These are phyloP conservation scores for Quercus cerris DNA, from an alignment of 306 rosid genomes.

Conservation along the genomic window DNA sequence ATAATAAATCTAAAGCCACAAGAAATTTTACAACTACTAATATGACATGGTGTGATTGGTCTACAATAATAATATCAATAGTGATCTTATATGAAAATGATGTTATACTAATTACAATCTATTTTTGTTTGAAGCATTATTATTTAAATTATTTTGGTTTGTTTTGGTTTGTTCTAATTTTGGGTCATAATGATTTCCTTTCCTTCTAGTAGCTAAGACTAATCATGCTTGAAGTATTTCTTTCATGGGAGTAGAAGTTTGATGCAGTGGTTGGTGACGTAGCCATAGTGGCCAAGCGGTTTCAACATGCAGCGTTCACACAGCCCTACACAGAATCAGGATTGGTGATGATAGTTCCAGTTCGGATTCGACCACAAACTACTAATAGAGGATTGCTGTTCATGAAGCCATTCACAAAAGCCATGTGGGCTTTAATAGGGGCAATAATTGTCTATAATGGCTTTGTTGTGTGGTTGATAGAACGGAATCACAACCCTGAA, in stretches of 20 bases:
- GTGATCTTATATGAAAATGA: too few species aligned
- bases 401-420: conserved; percentile 44
- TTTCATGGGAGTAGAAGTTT: conserved; percentile 21
- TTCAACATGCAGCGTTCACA: conserved; percentile 37
- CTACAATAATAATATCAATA: too few species aligned
- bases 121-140: too few species aligned
- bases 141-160: too few species aligned
- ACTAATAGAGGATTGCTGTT: conserved; percentile 32
- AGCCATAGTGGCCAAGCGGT: conserved; percentile 28
- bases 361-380: conserved; percentile 11
- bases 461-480: conserved; percentile 51
- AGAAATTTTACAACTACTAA: too few species aligned
- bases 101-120: too few species aligned
- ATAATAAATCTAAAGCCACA: too few species aligned
- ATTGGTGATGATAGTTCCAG: conserved; percentile 45
- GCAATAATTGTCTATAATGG: conserved; percentile 40
- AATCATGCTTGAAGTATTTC: background rate
- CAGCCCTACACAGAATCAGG: conserved; percentile 47
- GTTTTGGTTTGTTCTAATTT: too few species aligned
- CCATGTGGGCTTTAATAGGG: conserved; percentile 41
- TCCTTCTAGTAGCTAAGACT: too few species aligned
- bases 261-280: conserved; percentile 57
- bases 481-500: conserved; percentile 26
- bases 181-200: too few species aligned
- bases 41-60: too few species aligned